Evolutionary conservation across 352 stramenopile species (phyloP).

Genomic region (Pythium aquatile): DNA sequence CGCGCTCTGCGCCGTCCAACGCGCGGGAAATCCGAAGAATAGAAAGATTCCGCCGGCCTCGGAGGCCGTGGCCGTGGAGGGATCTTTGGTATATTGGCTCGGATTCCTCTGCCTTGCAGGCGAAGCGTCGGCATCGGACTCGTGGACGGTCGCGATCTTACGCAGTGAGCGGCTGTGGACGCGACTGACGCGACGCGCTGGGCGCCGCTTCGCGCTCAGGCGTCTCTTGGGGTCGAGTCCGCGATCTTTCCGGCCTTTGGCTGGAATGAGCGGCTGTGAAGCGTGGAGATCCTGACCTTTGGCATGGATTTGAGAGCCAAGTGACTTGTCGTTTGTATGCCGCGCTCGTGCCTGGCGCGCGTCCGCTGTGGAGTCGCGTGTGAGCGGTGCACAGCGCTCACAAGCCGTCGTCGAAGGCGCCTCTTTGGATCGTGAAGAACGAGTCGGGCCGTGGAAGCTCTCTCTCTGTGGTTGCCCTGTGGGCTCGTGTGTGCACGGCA

Average conservation of each 20-base stretch:
- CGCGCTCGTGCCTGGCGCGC: no score
- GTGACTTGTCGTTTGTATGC: slow-evolving; percentile 21
- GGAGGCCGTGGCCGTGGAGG: no score
- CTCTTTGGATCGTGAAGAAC: not conserved
- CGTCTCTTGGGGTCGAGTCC: slow-evolving; percentile 14
- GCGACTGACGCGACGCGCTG: slow-evolving; percentile 11
- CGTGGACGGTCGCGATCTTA: slow-evolving; percentile 19
- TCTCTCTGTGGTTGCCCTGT: no score
- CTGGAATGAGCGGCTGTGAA: not conserved
- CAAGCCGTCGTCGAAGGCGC: slow-evolving; percentile 17
- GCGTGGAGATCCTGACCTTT: slow-evolving; percentile 6
- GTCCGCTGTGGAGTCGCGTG: slow-evolving; percentile 5
- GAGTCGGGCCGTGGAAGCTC: not conserved
- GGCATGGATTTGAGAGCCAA: not conserved
- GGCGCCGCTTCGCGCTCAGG: not conserved
- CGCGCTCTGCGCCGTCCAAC: not conserved
- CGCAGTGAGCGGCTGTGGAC: slow-evolving; percentile 5
- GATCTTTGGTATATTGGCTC: no score
- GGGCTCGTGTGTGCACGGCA: no score
- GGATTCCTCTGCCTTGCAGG: not conserved
- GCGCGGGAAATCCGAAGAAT: not conserved
- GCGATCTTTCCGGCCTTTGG: slow-evolving; percentile 11
- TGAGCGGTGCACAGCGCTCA: slow-evolving; percentile 24
- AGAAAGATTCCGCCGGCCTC: not conserved
- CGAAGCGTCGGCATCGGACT: slow-evolving; percentile 5